A percentile compares a stretch with the other conserved stretches of the same genome.
These are phyloP conservation scores for Emergomyces africanus DNA, from an alignment of 2,329 filamentous ascomycete species.

Conservation along the genomic window DNA sequence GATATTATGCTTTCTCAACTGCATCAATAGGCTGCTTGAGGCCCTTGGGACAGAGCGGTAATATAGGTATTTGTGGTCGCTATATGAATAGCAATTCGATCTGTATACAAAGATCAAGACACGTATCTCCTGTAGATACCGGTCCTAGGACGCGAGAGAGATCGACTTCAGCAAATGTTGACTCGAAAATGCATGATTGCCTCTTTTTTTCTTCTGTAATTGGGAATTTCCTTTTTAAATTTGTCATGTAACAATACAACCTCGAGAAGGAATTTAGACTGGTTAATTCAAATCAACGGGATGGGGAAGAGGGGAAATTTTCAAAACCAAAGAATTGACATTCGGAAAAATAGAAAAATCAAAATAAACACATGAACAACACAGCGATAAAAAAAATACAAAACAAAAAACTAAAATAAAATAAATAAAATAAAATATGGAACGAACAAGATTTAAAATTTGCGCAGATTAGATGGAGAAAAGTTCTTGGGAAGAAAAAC, in stretches of 20 bases:
- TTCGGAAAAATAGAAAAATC: neutral
- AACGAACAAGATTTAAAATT: neutral
- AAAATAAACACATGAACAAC: neutral
- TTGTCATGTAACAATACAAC: neutral
- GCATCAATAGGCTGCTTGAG: too few species aligned
- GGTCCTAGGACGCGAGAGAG: neutral
- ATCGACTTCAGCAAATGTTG: neutral
- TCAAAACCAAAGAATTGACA: neutral
- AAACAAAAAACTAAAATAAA: too few species aligned
- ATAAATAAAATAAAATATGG: too few species aligned
- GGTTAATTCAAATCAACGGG: neutral
- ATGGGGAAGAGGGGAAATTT: neutral
- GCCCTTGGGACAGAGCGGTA: too few species aligned
- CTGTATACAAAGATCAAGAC: neutral
- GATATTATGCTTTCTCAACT: too few species aligned
- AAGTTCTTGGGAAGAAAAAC: neutral
- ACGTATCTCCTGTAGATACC: neutral
- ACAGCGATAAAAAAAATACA: too few species aligned
- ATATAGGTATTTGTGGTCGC: too few species aligned
- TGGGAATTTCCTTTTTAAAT: neutral
- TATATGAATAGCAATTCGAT: too few species aligned
- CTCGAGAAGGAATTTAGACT: neutral
- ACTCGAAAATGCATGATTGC: neutral
- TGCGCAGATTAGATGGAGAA: neutral
- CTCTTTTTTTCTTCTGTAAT: neutral